A percentile compares a stretch with the other conserved stretches of the same genome.
Evolutionary conservation across 176 grass and related monocot species (phyloP).

Genomic region (Musa troglodytarum): DNA sequence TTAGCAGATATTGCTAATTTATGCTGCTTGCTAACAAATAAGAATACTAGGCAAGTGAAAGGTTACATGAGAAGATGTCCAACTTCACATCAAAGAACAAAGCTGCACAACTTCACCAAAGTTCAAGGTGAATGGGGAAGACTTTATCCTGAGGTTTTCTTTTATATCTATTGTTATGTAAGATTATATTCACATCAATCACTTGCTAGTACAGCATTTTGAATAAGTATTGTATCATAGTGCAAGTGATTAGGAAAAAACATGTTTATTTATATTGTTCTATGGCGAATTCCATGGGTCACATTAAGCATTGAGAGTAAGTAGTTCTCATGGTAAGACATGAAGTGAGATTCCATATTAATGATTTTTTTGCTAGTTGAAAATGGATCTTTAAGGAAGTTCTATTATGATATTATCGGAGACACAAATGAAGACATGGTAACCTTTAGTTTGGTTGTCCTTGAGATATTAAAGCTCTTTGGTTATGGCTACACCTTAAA

Average conservation of each 20-base stretch:
- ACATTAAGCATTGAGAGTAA: neutral
- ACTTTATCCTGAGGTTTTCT: neutral
- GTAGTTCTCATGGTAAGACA: neutral
- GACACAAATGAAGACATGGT: neutral
- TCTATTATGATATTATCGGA: neutral
- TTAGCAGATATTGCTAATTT: neutral
- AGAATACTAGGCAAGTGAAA: constrained; percentile 74
- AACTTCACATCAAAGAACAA: constrained; percentile 88
- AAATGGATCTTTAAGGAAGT: neutral
- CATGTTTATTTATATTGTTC: neutral
- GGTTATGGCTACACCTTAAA: neutral
- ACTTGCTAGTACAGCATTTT: neutral
- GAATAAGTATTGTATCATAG: neutral
- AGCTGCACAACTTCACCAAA: constrained; percentile 74
- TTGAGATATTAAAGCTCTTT: neutral
- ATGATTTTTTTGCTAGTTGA: neutral
- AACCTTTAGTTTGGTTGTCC: neutral
- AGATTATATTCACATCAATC: neutral
- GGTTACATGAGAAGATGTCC: constrained; percentile 82
- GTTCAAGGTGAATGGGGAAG: constrained; percentile 40
- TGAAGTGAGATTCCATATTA: neutral
- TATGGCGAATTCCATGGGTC: neutral
- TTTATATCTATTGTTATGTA: neutral
- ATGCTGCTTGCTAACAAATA: constrained; percentile 26
- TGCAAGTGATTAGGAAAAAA: neutral